phyloP scores from a whole-genome alignment of 1,139 yeast species.

The Spathaspora sp. region DNA sequence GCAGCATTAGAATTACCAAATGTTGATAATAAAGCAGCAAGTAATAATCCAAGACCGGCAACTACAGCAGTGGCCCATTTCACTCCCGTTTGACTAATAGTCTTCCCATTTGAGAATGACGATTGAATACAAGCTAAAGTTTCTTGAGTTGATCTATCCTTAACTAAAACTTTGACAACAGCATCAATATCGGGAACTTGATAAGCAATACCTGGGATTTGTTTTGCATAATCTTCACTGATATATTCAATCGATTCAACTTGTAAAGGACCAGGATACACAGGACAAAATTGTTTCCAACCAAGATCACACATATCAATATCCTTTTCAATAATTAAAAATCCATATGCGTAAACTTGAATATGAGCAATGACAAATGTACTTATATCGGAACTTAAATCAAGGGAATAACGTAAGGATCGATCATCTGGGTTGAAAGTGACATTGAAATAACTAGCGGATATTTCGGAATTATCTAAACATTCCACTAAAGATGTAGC shows the following conservation, averaged over 20 bases:
- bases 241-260: constrained; percentile 66
- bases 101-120: constrained; percentile 67
- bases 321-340: constrained; percentile 52
- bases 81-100: constrained; percentile 73
- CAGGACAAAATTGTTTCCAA: constrained; percentile 81
- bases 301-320: constrained; percentile 59
- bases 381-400: constrained; percentile 59
- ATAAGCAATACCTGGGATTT: constrained; percentile 72
- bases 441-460: constrained; percentile 67
- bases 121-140: constrained; percentile 69
- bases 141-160: constrained; percentile 36
- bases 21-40: constrained; percentile 66
- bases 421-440: constrained; percentile 64
- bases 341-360: constrained; percentile 75
- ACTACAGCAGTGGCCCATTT: constrained; percentile 83
- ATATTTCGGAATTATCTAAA: constrained; percentile 63
- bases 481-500: constrained; percentile 76
- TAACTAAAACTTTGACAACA: constrained; percentile 53
- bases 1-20: constrained; percentile 82
- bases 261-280: constrained; percentile 68
- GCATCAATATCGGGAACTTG: constrained; percentile 81
- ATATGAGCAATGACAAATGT: constrained; percentile 59
- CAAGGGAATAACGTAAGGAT: constrained; percentile 59
- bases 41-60: constrained; percentile 73
- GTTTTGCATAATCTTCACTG: constrained; percentile 38